Conservation (phyloP, 2,329 filamentous ascomycete genomes). For the Talaromyces atroroseus region DNA sequence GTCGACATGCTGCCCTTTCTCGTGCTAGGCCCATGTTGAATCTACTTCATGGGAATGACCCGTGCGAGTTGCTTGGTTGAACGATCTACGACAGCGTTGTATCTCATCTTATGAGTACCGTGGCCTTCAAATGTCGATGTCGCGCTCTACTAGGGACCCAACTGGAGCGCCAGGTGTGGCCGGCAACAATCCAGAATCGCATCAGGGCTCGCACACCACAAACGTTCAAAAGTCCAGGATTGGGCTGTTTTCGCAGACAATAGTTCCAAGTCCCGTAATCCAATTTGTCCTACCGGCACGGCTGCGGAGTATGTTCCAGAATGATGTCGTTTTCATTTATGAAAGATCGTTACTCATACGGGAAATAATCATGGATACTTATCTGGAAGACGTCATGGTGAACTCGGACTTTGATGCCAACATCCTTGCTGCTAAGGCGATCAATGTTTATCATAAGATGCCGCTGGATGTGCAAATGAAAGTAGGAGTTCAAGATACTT, state of each 20-base stretch:
- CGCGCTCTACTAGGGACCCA: not conserved
- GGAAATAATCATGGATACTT: slow-evolving; percentile 60
- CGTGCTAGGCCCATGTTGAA: not conserved
- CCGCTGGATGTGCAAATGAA: slow-evolving; percentile 30
- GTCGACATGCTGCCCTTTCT: not conserved
- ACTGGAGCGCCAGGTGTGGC: not conserved
- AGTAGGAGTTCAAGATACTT: slow-evolving; percentile 15
- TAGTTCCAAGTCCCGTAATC: slow-evolving; percentile 68
- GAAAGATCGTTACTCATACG: slow-evolving; percentile 77
- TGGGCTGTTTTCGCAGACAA: slow-evolving; percentile 72
- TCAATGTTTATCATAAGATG: slow-evolving; percentile 54
- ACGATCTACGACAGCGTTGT: too few species aligned
- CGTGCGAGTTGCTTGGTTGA: not conserved
- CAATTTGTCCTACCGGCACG: slow-evolving; percentile 76
- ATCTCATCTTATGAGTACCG: not conserved
- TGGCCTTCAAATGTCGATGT: not conserved
- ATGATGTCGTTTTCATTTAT: slow-evolving; percentile 83
- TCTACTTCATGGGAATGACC: not conserved
- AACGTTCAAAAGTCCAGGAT: slow-evolving; percentile 44
- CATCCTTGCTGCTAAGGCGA: slow-evolving; percentile 72
- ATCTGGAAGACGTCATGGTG: slow-evolving; percentile 67
- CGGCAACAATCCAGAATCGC: not conserved
- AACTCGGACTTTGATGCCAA: slow-evolving; percentile 73
- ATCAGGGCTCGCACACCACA: not conserved
- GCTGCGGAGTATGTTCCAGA: slow-evolving; percentile 62